Evolutionary conservation across 805 yeast species (phyloP), one percentile per base, ranked within the genome.

Genomic region (Saturnispora bothae): DNA sequence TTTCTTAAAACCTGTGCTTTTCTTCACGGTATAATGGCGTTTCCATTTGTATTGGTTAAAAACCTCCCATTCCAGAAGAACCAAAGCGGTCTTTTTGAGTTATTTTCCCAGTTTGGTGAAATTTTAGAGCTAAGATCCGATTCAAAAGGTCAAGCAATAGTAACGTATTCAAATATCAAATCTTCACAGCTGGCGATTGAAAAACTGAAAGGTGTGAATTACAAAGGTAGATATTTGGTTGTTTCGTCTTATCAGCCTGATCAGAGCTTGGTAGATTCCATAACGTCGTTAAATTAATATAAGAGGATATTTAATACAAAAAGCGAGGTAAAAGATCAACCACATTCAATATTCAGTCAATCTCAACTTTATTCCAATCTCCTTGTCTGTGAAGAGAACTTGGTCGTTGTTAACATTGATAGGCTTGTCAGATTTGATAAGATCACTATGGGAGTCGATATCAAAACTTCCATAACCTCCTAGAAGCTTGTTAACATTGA

Each of bases 391-490:
- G 40, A 57, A 57, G 3, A 38, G 31, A 7, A 30, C 14, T 29
- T 36, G 33, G 17, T 30, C 39, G 19, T 30, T 36, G 19, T 29
- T 23, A 18, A 19, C 13, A 22, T 35, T 35, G 21, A 35, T 28
- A 14, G 39, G 41, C 23, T 38, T 43, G 4, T 40, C 43, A 6
- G 82, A 71, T 44, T 81, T 65, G 39, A 71, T 53, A 26, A 50
- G 47, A 42, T 72, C 76, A 41, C 77, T 77, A 46, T 80, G 75
- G 44, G 47, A 36, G 39, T 55, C 60, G 44, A 78, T 66, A 48
- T 82, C 92, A 54, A 83, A 83, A 56, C 83, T 82, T 27, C 88
- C 95, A 56, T 86, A 86, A 3, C 96, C 96, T 31, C 95, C 89
- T 28, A 85, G 63, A 41, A 65, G 50, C 43, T 64, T 62, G 29